Conservation (phyloP, 495 filamentous ascomycete genomes). For the Cercophora newfieldiana region DNA sequence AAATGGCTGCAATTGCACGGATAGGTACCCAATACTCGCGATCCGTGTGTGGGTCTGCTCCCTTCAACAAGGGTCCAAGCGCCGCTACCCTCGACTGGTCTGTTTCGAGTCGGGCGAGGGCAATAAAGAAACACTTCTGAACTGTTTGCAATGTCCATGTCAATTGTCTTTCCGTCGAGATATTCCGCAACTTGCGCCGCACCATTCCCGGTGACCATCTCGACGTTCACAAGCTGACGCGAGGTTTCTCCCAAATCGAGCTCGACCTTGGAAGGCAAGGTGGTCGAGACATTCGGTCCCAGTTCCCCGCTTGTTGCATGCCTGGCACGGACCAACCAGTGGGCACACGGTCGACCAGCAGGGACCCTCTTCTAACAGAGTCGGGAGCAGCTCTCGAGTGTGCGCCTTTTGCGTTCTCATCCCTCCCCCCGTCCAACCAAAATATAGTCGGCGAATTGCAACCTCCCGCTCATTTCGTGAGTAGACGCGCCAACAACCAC, state of each 20-base stretch:
- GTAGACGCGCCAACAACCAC: slow-evolving; percentile 36
- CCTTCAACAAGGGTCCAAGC: background rate
- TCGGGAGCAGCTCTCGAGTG: background rate
- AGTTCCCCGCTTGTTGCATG: background rate
- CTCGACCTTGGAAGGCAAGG: background rate
- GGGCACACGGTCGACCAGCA: background rate
- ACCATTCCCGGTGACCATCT: background rate
- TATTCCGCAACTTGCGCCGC: background rate
- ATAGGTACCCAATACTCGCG: background rate
- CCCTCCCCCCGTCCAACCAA: slow-evolving; percentile 15
- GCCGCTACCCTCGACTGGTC: background rate
- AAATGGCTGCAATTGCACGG: background rate
- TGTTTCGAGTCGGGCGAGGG: background rate
- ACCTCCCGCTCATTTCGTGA: slow-evolving; percentile 22
- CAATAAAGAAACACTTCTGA: background rate
- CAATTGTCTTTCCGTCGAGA: background rate
- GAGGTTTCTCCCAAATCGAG: background rate
- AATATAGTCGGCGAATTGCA: slow-evolving; percentile 38
- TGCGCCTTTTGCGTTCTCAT: slow-evolving; percentile 13
- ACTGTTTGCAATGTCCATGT: background rate
- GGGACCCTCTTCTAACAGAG: background rate
- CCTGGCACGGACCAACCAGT: background rate
- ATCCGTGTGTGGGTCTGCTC: background rate
- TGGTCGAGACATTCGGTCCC: background rate
- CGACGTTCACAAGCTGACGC: background rate